Evolutionary conservation across 768 basidiomycete genomes (phyloP), one percentile per base, ranked within the genome.

Genomic region (Kwoniella bestiolae): DNA sequence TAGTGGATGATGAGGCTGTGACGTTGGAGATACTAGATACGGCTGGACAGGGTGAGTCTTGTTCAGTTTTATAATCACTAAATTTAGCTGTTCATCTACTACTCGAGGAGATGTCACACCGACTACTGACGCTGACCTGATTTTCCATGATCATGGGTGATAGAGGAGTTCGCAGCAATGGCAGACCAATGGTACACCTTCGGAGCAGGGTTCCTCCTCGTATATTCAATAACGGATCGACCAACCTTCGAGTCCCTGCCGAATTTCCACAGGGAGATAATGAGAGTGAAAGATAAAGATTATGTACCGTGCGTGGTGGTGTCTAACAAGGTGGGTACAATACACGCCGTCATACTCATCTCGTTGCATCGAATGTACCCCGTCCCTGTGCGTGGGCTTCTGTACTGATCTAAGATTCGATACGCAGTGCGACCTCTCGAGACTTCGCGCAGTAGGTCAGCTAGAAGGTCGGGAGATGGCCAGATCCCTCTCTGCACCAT

Each of bases 1-100:
- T 83, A 56, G 81, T 85, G 38, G 83, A 84, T 66, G 83, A 83
- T 23, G 84, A 84, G 70, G 82, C 83, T 11, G 83, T 84, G 0
- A 69, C 83, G 38, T 73, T 85, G 23, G 84, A 85, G 61, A 83
- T 85, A 14, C 77, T 85, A n/a, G 84, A 85, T 64, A 85, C 84
- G 3, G 84, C 84, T 1, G 84, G 84, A 8, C 84, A 85, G 62
- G 74, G 77, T 78, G 53, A 41, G 75, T 5, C n/a, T n/a, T n/a
- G n/a, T n/a, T n/a, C n/a, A n/a, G n/a, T n/a, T n/a, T n/a, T n/a
- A n/a, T n/a, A n/a, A n/a, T n/a, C n/a, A n/a, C n/a, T n/a, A n/a
- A n/a, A n/a, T n/a, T n/a, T n/a, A n/a, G n/a, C n/a, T n/a, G n/a
- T n/a, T n/a, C n/a, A n/a, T n/a, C n/a, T n/a, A n/a, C n/a, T n/a